These are phyloP conservation scores for Zangia roseola DNA, from an alignment of 768 basidiomycete genomes.

Conservation along the genomic window DNA sequence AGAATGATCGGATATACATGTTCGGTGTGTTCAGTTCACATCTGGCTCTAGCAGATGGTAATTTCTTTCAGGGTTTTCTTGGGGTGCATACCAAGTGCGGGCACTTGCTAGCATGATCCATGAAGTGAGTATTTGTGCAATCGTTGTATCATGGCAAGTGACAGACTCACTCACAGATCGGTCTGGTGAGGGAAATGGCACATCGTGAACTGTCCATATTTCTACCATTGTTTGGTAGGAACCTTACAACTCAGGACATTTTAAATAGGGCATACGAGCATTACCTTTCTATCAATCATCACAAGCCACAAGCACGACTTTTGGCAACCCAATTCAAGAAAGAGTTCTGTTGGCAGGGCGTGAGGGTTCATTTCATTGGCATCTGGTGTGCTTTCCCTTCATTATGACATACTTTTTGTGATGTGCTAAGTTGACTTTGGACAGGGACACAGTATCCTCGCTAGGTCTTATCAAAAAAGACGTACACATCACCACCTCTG, in stretches of 20 bases:
- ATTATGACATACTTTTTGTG: no score
- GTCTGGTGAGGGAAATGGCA: background rate
- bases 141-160: background rate
- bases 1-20: conserved; percentile 31
- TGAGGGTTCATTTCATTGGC: conserved; percentile 30
- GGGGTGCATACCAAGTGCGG: conserved; percentile 40
- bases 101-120: conserved; percentile 33
- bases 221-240: no score
- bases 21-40: conserved; percentile 29
- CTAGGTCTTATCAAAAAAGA: background rate
- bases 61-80: conserved; percentile 34
- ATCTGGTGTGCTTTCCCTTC: conserved; percentile 20
- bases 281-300: conserved; percentile 25
- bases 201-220: no score
- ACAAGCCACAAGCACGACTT: conserved; percentile 4
- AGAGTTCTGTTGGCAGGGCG: conserved; percentile 22
- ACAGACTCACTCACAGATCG: background rate
- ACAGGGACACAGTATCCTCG: background rate
- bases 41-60: background rate
- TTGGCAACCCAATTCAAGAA: conserved; percentile 24
- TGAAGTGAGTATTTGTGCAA: conserved; percentile 14
- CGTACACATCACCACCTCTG: background rate
- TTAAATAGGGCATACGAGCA: background rate
- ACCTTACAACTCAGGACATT: no score
- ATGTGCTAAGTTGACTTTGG: background rate